Percentiles rank a stretch among this genome's conserved stretches.
These are phyloP conservation scores for Sutorius eximius DNA, from an alignment of 1,284 basidiomycete species.

Conservation along the genomic window DNA sequence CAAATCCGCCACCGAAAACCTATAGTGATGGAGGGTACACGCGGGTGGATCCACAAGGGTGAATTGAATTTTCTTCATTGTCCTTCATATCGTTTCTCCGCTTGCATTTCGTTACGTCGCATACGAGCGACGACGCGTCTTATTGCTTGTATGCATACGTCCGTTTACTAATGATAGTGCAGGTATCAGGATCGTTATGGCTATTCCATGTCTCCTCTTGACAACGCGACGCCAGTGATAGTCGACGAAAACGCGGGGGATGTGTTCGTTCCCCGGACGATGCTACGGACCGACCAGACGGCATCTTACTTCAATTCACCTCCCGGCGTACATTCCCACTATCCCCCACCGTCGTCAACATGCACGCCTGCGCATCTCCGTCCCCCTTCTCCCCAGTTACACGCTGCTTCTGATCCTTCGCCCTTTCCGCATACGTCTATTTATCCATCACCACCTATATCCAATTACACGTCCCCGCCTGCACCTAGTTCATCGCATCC, in stretches of 20 bases:
- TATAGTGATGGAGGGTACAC: constrained; percentile 23
- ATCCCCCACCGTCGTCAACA: constrained; percentile 4
- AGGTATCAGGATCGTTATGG: constrained; percentile 32
- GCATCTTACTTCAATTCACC: constrained; percentile 9
- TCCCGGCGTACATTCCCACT: constrained; percentile 5
- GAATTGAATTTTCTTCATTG: constrained; percentile 16
- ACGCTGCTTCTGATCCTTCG: constrained; percentile 29
- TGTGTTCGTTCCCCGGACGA: constrained; percentile 22
- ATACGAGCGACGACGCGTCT: constrained; percentile 14
- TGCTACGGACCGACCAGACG: constrained; percentile 20
- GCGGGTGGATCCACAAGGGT: constrained; percentile 32
- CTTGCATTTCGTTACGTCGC: constrained; percentile 11
- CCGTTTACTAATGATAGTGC: constrained; percentile 25
- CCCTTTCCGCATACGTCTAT: constrained; percentile 28
- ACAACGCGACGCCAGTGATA: constrained; percentile 32
- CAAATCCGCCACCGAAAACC: constrained; percentile 23
- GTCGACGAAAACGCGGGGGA: constrained; percentile 26
- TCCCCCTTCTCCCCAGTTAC: constrained; percentile 31
- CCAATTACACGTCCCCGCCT: constrained; percentile 21
- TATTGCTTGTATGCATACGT: constrained; percentile 13
- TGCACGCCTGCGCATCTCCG: constrained; percentile 31
- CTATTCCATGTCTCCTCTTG: constrained; percentile 35
- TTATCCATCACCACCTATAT: constrained; percentile 35
- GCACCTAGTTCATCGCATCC: constrained; percentile 36
- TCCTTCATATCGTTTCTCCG: not conserved